These are phyloP conservation scores for Pythium apleroticum DNA, from an alignment of 352 stramenopile species.

Conservation along the genomic window DNA sequence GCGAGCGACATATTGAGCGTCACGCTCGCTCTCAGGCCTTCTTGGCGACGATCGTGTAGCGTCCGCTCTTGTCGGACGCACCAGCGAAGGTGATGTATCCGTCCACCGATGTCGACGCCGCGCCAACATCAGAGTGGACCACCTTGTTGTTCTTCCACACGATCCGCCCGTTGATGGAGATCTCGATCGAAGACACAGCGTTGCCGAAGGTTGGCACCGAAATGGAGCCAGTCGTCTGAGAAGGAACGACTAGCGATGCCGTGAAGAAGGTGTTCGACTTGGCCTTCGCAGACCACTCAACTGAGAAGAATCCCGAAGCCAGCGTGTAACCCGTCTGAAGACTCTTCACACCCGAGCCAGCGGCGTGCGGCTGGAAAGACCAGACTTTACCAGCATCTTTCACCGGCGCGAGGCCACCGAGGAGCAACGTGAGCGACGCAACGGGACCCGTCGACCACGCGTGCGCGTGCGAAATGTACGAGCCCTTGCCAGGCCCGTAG, in stretches of 20 bases:
- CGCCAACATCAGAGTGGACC: not conserved
- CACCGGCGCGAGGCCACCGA: constrained; percentile 22
- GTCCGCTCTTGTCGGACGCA: not conserved
- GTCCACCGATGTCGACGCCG: not conserved
- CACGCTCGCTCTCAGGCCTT: not conserved
- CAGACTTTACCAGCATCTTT: constrained; percentile 21
- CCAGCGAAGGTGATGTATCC: not conserved
- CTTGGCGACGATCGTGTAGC: not conserved
- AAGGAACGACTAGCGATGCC: not conserved
- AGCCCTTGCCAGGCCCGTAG: constrained; percentile 29
- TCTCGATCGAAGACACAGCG: constrained; percentile 22
- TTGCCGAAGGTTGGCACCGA: constrained; percentile 35
- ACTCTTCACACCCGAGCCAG: not conserved
- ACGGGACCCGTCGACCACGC: constrained; percentile 38
- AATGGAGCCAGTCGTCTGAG: constrained; percentile 18
- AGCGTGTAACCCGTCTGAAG: not conserved
- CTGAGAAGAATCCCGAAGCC: not conserved
- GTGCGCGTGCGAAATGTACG: constrained; percentile 39
- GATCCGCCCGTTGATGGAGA: constrained; percentile 34
- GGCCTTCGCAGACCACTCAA: not conserved
- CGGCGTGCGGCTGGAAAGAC: not conserved
- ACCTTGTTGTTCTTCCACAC: constrained; percentile 30
- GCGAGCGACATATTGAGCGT: too few species aligned
- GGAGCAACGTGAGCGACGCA: constrained; percentile 24
- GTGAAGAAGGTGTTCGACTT: not conserved